These are phyloP conservation scores for Fusarium humuli DNA, from an alignment of 2,329 filamentous ascomycete genomes.

Conservation along the genomic window DNA sequence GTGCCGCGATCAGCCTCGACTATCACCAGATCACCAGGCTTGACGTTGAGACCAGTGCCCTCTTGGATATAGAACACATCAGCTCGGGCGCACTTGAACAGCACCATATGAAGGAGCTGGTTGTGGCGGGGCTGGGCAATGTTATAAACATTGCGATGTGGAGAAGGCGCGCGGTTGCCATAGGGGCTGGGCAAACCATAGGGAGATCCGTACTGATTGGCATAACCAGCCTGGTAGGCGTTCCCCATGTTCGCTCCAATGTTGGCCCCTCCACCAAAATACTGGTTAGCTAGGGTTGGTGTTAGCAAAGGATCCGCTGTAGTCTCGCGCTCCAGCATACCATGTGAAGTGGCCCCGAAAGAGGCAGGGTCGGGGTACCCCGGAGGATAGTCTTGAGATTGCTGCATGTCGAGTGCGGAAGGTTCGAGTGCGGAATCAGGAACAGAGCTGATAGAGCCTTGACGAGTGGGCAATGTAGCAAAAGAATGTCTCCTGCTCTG, in stretches of 20 bases:
- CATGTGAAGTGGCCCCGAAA: slow-evolving; percentile 54
- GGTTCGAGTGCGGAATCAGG: slow-evolving; percentile 65
- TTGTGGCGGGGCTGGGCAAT: slow-evolving; percentile 72
- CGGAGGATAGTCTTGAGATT: slow-evolving; percentile 57
- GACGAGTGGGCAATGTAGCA: slow-evolving; percentile 73
- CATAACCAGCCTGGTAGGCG: slow-evolving; percentile 47
- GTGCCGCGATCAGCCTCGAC: slow-evolving; percentile 97
- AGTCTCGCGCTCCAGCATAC: slow-evolving; percentile 51
- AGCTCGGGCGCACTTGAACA: slow-evolving; percentile 95
- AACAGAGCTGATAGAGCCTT: slow-evolving; percentile 72
- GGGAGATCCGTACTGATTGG: slow-evolving; percentile 59
- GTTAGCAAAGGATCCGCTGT: slow-evolving; percentile 7
- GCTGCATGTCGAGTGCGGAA: slow-evolving; percentile 57
- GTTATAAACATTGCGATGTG: slow-evolving; percentile 71
- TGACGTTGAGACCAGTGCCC: slow-evolving; percentile 90
- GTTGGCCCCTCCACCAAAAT: slow-evolving; percentile 45
- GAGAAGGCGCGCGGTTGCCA: slow-evolving; percentile 66
- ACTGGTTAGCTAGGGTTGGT: slow-evolving; percentile 32
- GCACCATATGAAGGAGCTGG: slow-evolving; percentile 85
- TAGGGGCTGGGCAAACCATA: slow-evolving; percentile 61
- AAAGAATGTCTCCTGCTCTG: slow-evolving; percentile 86
- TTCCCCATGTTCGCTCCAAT: slow-evolving; percentile 42
- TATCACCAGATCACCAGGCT: slow-evolving; percentile 93
- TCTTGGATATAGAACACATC: slow-evolving; percentile 98
- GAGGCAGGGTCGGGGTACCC: slow-evolving; percentile 55